Conservation (phyloP, 1,139 yeast genomes). For the Hyphopichia wangnamkhiaoensis region DNA sequence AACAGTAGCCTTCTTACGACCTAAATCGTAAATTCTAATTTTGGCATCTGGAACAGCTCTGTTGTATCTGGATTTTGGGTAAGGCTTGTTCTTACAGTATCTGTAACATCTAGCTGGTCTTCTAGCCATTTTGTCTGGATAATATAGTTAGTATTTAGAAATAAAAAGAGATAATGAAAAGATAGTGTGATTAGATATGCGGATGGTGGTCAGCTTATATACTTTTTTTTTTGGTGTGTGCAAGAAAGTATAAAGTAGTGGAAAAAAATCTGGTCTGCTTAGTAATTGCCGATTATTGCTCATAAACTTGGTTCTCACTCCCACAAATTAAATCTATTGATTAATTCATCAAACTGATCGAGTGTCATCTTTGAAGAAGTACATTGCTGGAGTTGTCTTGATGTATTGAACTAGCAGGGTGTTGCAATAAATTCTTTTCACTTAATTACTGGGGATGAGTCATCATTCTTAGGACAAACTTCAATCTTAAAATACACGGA, state of each 20-base stretch:
- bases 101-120: conserved; percentile 99
- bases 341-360: too few relatives aligned
- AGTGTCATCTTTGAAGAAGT: too few relatives aligned
- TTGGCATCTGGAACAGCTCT: conserved; percentile 99
- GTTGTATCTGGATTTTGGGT: conserved; percentile 99
- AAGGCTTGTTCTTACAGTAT: conserved; percentile 99
- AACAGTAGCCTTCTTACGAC: conserved; percentile 99
- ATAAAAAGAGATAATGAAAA: neutral
- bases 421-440: neutral
- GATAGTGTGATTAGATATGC: neutral
- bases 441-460: neutral
- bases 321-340: too few relatives aligned
- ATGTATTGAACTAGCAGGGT: too few relatives aligned
- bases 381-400: too few relatives aligned
- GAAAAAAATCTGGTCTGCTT: too few relatives aligned
- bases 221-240: neutral
- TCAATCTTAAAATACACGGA: too few relatives aligned
- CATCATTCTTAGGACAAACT: too few relatives aligned
- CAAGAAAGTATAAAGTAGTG: too few relatives aligned
- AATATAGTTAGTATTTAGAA: conserved; percentile 31
- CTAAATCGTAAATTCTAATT: conserved; percentile 98
- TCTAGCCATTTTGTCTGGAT: conserved; percentile 88
- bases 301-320: too few relatives aligned
- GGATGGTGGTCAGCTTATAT: neutral
- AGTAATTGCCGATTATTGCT: too few relatives aligned